These are phyloP conservation scores for Pseudocercospora cruenta DNA, from an alignment of 2,329 filamentous ascomycete species.

Conservation along the genomic window DNA sequence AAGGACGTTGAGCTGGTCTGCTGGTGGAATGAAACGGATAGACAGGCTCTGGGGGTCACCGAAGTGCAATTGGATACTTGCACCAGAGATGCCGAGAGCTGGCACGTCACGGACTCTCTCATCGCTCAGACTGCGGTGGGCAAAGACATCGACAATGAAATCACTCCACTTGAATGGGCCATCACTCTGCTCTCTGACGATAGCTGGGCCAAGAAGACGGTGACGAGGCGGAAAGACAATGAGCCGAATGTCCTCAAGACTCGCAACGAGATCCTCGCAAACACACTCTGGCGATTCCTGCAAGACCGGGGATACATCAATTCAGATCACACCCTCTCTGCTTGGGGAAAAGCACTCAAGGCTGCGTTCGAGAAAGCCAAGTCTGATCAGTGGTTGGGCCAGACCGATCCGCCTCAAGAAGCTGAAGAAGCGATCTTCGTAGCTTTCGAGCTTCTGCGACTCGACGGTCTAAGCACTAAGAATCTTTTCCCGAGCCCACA, in stretches of 20 bases:
- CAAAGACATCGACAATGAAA: conserved; percentile 25
- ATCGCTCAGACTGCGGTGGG: conserved; percentile 23
- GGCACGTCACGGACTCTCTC: conserved; percentile 66
- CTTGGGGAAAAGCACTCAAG: conserved; percentile 80
- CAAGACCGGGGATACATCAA: conserved; percentile 86
- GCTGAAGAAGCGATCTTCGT: conserved; percentile 79
- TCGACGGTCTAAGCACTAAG: conserved; percentile 75
- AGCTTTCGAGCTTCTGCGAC: conserved; percentile 80
- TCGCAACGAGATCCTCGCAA: conserved; percentile 67
- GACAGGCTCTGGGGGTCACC: conserved; percentile 48
- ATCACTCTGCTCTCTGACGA: conserved; percentile 67
- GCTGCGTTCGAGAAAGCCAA: conserved; percentile 48
- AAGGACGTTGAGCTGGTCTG: conserved; percentile 76
- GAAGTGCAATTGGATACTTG: conserved; percentile 25
- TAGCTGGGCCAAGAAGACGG: conserved; percentile 70
- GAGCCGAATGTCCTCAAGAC: conserved; percentile 61
- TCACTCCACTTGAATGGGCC: conserved; percentile 51
- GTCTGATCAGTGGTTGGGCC: conserved; percentile 52
- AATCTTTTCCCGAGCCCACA: conserved; percentile 58
- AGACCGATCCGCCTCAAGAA: conserved; percentile 54
- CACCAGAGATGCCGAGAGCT: conserved; percentile 55
- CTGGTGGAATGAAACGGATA: conserved; percentile 78
- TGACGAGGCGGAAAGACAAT: conserved; percentile 50
- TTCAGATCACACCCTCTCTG: conserved; percentile 75
- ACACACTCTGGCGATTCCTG: conserved; percentile 85